These are phyloP conservation scores for Aspergillus sp. DNA, from an alignment of 2,329 filamentous ascomycete species.

Conservation along the genomic window DNA sequence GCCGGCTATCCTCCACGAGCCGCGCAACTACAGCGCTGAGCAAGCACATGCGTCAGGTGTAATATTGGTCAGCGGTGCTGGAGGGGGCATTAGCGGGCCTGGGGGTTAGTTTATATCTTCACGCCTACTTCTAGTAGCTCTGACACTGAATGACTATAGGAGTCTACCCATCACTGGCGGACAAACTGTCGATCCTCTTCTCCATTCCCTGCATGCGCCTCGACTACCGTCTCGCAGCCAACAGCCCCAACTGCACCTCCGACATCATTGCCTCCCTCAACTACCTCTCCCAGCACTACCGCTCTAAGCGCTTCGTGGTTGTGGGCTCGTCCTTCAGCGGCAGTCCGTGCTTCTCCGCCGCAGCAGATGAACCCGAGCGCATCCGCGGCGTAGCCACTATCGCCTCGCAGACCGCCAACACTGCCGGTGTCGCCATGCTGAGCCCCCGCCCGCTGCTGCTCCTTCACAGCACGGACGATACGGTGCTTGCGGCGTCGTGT, in stretches of 20 bases:
- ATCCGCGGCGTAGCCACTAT: slow-evolving; percentile 33
- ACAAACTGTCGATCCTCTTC: slow-evolving; percentile 33
- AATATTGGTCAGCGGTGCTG: slow-evolving; percentile 26
- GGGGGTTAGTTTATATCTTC: too few relatives aligned
- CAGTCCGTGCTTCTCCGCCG: slow-evolving; percentile 34
- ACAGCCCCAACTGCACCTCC: slow-evolving; percentile 26
- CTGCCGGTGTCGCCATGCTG: slow-evolving; percentile 24
- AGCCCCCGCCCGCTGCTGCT: slow-evolving; percentile 30
- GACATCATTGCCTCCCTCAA: slow-evolving; percentile 33
- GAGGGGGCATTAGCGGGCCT: slow-evolving; percentile 35
- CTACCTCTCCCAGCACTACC: slow-evolving; percentile 24
- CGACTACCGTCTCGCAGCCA: slow-evolving; percentile 34
- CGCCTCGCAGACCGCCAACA: slow-evolving; percentile 33
- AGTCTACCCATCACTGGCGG: slow-evolving; percentile 33
- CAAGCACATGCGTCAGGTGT: slow-evolving; percentile 14
- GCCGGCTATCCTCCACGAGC: slow-evolving; percentile 25
- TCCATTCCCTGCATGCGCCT: slow-evolving; percentile 35
- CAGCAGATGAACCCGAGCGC: slow-evolving; percentile 21
- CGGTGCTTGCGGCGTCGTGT: slow-evolving; percentile 26
- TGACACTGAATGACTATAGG: slow-evolving; percentile 6
- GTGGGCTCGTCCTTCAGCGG: slow-evolving; percentile 40
- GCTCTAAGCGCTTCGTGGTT: slow-evolving; percentile 30
- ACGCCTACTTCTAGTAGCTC: too few relatives aligned
- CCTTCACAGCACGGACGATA: slow-evolving; percentile 34
- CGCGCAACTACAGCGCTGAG: slow-evolving; percentile 15